A percentile compares a stretch with the other conserved stretches of the same genome.
Conservation (phyloP, 495 filamentous ascomycete genomes). For the Daldinia grandis region DNA sequence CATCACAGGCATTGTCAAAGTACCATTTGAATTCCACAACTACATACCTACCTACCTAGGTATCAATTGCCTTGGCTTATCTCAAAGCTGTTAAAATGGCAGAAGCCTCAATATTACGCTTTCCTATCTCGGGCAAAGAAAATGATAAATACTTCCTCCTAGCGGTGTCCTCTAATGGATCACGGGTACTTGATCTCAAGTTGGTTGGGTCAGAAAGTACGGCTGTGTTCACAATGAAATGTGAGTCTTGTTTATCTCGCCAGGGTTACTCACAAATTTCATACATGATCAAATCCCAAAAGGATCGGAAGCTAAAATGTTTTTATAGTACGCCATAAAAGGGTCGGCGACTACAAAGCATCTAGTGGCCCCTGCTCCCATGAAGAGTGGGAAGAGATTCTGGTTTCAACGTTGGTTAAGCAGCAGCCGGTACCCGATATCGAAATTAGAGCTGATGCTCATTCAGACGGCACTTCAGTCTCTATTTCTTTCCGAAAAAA, state of each 20-base stretch:
- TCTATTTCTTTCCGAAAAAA: conserved; percentile 55
- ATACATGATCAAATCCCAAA: conserved; percentile 21
- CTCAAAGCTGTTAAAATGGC: conserved; percentile 22
- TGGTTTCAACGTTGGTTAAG: conserved; percentile 50
- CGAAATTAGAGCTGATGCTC: conserved; percentile 53
- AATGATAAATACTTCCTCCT: conserved; percentile 37
- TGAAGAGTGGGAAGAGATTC: conserved; percentile 57
- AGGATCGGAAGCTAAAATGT: conserved; percentile 23
- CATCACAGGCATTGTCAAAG: background rate
- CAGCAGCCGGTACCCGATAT: conserved; percentile 49
- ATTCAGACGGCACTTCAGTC: conserved; percentile 43
- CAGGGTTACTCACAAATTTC: conserved; percentile 14
- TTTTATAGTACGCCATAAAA: conserved; percentile 45
- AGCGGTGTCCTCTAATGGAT: conserved; percentile 38
- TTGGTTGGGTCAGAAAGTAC: conserved; percentile 44
- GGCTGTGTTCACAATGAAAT: conserved; percentile 41
- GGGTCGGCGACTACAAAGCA: conserved; percentile 41
- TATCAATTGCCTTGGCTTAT: conserved; percentile 6
- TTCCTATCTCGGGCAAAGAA: conserved; percentile 40
- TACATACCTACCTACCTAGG: background rate
- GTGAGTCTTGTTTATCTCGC: conserved; percentile 30
- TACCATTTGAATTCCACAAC: background rate
- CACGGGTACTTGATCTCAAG: conserved; percentile 43
- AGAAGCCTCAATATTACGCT: conserved; percentile 35
- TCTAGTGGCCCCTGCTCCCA: conserved; percentile 48